Evolutionary conservation across 2,329 filamentous ascomycete genomes (phyloP), one percentile per base, ranked within the genome.

Genomic region (Sporothrix phasma): DNA sequence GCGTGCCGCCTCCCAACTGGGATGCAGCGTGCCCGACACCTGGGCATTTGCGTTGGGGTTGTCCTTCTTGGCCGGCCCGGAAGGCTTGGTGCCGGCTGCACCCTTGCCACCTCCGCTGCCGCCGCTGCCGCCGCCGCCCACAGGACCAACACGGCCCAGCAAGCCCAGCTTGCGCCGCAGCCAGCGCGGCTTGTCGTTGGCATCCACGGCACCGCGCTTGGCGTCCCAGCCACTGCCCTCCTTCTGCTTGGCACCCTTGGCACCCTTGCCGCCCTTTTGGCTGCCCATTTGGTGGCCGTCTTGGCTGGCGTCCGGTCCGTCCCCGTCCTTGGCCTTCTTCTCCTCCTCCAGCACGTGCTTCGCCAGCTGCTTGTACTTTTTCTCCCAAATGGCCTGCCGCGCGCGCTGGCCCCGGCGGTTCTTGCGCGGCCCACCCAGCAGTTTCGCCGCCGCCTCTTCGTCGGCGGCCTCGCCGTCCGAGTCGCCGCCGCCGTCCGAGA

Each of bases 371-470:
- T 89, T 89, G 73, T 81, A 93, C 72, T 92, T 93, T 76, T 90
- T 87, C 77, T 93, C 89, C 79, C 86, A 89, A 65, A 94, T 88
- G 26, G 86, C 84, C 72, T 89, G 88, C 8, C 90, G 84, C n/a
- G 88, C 88, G 49, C 86, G 82, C 75, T 95, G 90, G 3, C 90
- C 90, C 54, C 68, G 69, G 19, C 85, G 81, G 70, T 93, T 92
- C 75, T 92, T 92, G 69, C 84, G 84, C 0, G 80, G 75, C 1
- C 78, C 73, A 4, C 79, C 79, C 4, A 83, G 84, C 67, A 69
- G 63, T 10, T 61, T 62, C 0, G 80, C 76, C 0, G 78, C 74
- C 3, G 79, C 79, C 5, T 82, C 83, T 61, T 91, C 88, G 24
- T 89, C 77, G 67, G 89, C 87, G 0, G 87, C 88, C 6, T 82